These are phyloP conservation scores for Lenwebbia sp. DNA, from an alignment of 345 rosid species.

Conservation along the genomic window DNA sequence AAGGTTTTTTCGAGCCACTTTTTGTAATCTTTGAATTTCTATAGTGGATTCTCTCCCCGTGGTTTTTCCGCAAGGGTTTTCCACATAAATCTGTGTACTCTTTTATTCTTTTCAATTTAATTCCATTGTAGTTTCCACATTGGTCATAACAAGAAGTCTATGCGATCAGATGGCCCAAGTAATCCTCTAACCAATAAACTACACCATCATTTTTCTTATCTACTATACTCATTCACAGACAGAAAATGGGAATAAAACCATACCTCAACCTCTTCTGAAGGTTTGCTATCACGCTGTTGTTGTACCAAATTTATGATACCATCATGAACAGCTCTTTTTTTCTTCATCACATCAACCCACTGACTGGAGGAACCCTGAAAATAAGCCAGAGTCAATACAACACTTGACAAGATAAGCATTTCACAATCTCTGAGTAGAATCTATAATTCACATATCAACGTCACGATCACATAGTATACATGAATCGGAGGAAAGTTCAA, in stretches of 20 bases:
- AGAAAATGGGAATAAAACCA: neutral
- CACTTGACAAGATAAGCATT: neutral
- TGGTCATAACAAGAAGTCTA: neutral
- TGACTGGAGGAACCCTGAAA: constrained; percentile 56
- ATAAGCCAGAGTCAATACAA: constrained; percentile 4
- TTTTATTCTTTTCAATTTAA: too few species aligned
- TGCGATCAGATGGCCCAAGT: neutral
- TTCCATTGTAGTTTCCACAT: too few species aligned
- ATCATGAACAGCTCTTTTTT: constrained; percentile 79
- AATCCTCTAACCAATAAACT: neutral
- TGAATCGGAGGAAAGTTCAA: neutral
- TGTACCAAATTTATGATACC: constrained; percentile 55
- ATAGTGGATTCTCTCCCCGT: too few species aligned
- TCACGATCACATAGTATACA: neutral
- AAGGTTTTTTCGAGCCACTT: too few species aligned
- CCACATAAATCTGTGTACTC: too few species aligned
- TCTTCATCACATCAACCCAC: constrained; percentile 96
- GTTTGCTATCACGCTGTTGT: constrained; percentile 40
- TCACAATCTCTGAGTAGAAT: neutral
- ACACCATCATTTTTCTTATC: neutral
- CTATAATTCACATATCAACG: neutral
- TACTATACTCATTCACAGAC: neutral
- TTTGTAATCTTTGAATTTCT: too few species aligned
- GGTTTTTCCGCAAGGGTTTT: too few species aligned
- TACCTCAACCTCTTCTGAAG: constrained; percentile 37